A percentile compares a stretch with the other conserved stretches of the same genome.
Conservation (phyloP, 2,329 filamentous ascomycete species). For the Ophiostoma quercus region DNA sequence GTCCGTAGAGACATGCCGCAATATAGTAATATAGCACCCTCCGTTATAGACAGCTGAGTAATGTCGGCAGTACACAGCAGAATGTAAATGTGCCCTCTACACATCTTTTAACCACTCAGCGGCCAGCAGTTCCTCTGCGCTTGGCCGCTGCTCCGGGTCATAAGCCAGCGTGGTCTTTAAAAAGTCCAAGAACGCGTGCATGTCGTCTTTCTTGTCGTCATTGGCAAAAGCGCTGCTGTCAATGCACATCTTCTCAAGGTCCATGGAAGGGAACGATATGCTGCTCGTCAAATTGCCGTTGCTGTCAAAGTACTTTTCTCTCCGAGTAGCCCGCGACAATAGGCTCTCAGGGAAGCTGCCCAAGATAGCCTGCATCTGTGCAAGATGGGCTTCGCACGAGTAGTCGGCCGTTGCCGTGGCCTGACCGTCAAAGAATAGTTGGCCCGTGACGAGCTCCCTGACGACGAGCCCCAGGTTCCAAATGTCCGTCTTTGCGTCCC, state of each 20-base stretch:
- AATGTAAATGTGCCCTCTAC: too few species aligned
- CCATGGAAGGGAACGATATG: conserved; percentile 14
- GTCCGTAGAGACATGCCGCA: too few species aligned
- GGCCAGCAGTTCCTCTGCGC: conserved; percentile 9
- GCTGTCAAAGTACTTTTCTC: background rate
- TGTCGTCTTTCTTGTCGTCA: background rate
- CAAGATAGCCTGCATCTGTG: conserved; percentile 19
- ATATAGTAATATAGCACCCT: too few species aligned
- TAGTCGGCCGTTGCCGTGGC: conserved; percentile 19
- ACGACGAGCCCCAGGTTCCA: conserved; percentile 19
- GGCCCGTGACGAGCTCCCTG: conserved; percentile 18
- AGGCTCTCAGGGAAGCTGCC: conserved; percentile 13
- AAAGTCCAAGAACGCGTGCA: conserved; percentile 16
- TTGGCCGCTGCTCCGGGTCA: conserved; percentile 16
- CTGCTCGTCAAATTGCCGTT: background rate
- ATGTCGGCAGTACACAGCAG: too few species aligned
- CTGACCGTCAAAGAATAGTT: conserved; percentile 20
- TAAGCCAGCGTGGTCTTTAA: conserved; percentile 9
- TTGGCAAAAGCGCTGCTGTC: conserved; percentile 15
- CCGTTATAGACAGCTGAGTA: too few species aligned
- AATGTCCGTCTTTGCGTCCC: conserved; percentile 19
- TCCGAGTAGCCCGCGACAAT: background rate
- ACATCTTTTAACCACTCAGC: background rate
- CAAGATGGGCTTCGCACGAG: conserved; percentile 19
- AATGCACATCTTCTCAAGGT: background rate